Evolutionary conservation across 176 grass and related monocot genomes (phyloP).

Genomic region (Chloris gayana): DNA sequence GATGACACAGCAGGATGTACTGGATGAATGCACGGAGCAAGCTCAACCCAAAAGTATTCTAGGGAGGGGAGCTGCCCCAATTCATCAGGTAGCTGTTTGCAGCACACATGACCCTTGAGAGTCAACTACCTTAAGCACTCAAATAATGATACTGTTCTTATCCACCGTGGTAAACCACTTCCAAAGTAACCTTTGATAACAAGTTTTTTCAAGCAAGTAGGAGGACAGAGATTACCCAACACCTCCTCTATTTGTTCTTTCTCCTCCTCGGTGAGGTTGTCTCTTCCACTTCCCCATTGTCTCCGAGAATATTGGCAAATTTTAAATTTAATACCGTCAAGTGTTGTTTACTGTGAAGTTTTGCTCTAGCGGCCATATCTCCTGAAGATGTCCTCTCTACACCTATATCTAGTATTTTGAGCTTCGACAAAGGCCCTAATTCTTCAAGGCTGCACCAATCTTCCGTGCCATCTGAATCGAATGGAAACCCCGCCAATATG

Average conservation of each 20-base stretch:
- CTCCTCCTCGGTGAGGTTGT: constrained; percentile 13
- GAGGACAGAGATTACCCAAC: constrained; percentile 24
- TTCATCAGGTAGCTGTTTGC: constrained; percentile 13
- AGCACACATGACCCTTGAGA: background rate
- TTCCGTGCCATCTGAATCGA: background rate
- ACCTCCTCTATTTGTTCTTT: background rate
- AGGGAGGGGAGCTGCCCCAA: constrained; percentile 28
- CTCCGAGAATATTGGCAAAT: background rate
- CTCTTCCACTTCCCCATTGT: background rate
- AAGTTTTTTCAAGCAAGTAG: constrained; percentile 2
- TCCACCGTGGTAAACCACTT: constrained; percentile 32
- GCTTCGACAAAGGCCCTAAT: background rate
- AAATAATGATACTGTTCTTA: background rate
- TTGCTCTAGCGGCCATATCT: constrained; percentile 23
- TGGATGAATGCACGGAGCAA: too few relatives aligned
- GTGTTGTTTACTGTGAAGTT: constrained; percentile 10
- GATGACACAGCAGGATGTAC: too few relatives aligned
- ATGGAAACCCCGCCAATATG: background rate
- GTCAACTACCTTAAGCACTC: background rate
- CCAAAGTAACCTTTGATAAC: constrained; percentile 28
- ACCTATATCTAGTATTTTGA: background rate
- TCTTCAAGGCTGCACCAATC: constrained; percentile 32
- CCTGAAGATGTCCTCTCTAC: constrained; percentile 30
- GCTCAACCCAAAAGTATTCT: background rate
- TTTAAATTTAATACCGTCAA: background rate